Conservation (phyloP, 495 filamentous ascomycete species). For the Aspergillus nanangensis region DNA sequence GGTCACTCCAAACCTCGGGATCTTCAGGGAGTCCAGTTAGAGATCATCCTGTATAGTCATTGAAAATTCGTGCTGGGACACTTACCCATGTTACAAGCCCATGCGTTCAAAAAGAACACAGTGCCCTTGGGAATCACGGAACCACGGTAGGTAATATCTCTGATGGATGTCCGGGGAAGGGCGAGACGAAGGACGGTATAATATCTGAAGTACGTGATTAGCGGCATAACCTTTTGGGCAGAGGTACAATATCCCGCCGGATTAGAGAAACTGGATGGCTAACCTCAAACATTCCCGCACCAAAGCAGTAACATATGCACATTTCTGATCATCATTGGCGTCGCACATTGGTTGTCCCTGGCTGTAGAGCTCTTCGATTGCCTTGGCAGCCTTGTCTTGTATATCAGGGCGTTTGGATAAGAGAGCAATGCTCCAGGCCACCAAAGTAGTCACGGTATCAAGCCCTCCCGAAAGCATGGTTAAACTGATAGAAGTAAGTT, state of each 20-base stretch:
- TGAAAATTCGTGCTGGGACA: not conserved
- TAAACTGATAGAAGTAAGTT: conserved; percentile 58
- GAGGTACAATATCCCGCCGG: no score
- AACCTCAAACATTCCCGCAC: conserved; percentile 55
- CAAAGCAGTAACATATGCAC: conserved; percentile 53
- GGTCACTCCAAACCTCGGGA: conserved; percentile 53
- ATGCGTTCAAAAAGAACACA: conserved; percentile 60
- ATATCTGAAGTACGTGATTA: conserved; percentile 29
- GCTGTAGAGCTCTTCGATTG: conserved; percentile 50
- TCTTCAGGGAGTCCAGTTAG: conserved; percentile 40
- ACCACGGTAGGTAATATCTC: conserved; percentile 54
- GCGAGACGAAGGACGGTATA: conserved; percentile 59
- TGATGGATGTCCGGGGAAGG: conserved; percentile 55
- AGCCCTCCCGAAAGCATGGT: conserved; percentile 61
- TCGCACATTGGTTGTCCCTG: conserved; percentile 52
- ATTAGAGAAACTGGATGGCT: no score
- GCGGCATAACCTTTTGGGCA: no score
- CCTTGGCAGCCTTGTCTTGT: conserved; percentile 53
- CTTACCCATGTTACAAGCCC: conserved; percentile 60
- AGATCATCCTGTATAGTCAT: no score
- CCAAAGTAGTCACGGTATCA: conserved; percentile 58
- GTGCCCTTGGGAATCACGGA: conserved; percentile 53
- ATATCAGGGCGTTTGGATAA: conserved; percentile 55
- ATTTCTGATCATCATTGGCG: conserved; percentile 57
- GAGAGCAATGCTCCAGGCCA: conserved; percentile 59